Percentiles rank a stretch among this genome's conserved stretches.
Conservation (phyloP, 176 grass and related monocot species). For the Bolboschoenus planiculmis region DNA sequence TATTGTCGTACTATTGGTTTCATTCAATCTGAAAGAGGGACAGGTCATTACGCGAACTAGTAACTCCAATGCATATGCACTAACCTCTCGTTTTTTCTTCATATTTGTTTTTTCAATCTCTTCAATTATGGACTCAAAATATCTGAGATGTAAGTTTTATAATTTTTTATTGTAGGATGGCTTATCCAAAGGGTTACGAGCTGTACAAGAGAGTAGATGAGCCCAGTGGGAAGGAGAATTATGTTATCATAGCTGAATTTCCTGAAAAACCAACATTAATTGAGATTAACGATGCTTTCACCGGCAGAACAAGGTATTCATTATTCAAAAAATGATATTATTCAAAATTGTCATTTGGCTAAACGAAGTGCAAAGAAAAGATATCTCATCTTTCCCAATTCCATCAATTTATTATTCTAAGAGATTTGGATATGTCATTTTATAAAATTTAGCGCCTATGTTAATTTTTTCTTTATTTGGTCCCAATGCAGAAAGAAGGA, state of each 20-base stretch:
- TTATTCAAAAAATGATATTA: neutral
- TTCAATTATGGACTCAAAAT: neutral
- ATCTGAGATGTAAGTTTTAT: conserved; percentile 12
- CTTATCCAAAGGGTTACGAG: conserved; percentile 75
- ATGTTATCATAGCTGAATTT: conserved; percentile 59
- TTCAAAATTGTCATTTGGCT: neutral
- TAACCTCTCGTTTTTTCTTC: conserved; percentile 6
- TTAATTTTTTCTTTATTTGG: conserved; percentile 1
- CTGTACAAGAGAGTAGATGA: conserved; percentile 84
- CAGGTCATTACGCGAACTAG: neutral
- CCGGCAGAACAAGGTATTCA: conserved; percentile 44
- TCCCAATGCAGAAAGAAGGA: conserved; percentile 57
- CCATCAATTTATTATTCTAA: conserved; percentile 1
- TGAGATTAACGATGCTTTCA: conserved; percentile 75
- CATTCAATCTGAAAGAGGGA: neutral
- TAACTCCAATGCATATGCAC: neutral
- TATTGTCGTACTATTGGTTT: neutral
- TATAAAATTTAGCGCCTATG: conserved; percentile 4
- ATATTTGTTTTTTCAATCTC: neutral
- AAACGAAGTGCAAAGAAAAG: neutral
- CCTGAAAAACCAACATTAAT: conserved; percentile 56
- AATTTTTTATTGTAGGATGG: conserved; percentile 55
- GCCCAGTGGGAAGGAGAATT: conserved; percentile 56
- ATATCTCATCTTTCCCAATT: neutral
- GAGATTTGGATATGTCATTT: neutral